These are phyloP conservation scores for Xerocomus nothofagi DNA, from an alignment of 1,284 basidiomycete species.

Conservation along the genomic window DNA sequence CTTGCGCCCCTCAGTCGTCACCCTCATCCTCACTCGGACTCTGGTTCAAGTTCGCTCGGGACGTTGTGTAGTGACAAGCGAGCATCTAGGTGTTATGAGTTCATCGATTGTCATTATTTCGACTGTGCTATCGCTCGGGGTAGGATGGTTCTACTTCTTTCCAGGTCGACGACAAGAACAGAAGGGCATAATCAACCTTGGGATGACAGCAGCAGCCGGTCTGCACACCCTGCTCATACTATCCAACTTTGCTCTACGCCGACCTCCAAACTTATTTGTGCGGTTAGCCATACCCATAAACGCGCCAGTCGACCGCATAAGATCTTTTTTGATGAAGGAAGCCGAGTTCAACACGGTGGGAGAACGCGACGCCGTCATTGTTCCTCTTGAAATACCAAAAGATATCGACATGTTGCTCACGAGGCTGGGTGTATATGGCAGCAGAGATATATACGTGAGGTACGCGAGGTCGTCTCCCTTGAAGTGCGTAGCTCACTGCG, in stretches of 20 bases:
- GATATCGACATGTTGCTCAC: constrained; percentile 53
- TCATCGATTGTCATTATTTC: constrained; percentile 12
- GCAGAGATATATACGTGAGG: constrained; percentile 61
- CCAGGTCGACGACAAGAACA: constrained; percentile 5
- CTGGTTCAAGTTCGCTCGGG: background rate
- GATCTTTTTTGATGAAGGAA: constrained; percentile 41
- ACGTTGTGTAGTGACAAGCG: background rate
- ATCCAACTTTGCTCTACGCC: constrained; percentile 46
- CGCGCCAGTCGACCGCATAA: constrained; percentile 52
- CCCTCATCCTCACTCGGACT: background rate
- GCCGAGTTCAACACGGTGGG: constrained; percentile 13
- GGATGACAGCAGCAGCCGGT: constrained; percentile 39
- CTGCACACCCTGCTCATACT: constrained; percentile 57
- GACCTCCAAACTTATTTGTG: constrained; percentile 64
- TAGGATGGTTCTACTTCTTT: constrained; percentile 23
- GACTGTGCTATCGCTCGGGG: constrained; percentile 18
- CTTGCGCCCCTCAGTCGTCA: background rate
- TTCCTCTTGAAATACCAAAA: constrained; percentile 40
- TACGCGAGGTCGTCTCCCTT: constrained; percentile 29
- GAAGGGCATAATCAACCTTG: background rate
- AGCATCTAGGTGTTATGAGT: constrained; percentile 4
- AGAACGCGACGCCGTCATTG: constrained; percentile 9
- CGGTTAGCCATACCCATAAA: constrained; percentile 54
- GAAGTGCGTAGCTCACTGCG: constrained; percentile 3
- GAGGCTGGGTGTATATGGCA: constrained; percentile 57